Percentiles rank a stretch among this genome's conserved stretches.
phyloP scores from a whole-genome alignment of 1,284 basidiomycete genomes.

The Neonothopanus nambi region DNA sequence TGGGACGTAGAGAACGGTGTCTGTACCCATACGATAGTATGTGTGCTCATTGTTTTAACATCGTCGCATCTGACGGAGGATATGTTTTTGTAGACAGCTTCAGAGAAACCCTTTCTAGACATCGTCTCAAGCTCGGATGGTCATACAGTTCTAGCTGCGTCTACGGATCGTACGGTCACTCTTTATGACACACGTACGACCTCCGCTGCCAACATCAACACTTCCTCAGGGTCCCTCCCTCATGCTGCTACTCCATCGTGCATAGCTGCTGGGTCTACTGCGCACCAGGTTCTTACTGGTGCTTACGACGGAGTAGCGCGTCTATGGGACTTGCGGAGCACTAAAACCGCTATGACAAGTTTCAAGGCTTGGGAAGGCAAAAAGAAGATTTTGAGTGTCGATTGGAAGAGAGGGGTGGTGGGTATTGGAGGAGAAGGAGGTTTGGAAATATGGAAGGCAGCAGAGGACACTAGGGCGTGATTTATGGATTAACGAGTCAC shows the following conservation, averaged over 20 bases:
- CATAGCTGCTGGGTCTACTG: conserved; percentile 52
- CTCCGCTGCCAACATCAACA: conserved; percentile 33
- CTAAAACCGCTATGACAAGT: conserved; percentile 60
- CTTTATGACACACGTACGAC: conserved; percentile 63
- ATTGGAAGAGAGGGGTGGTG: conserved; percentile 75
- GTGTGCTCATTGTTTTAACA: conserved; percentile 27
- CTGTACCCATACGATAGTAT: conserved; percentile 65
- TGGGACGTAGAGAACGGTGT: conserved; percentile 76
- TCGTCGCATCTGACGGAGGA: not conserved
- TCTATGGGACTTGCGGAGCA: conserved; percentile 85
- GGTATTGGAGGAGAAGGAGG: conserved; percentile 85
- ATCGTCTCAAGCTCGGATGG: conserved; percentile 46
- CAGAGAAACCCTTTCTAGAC: conserved; percentile 73
- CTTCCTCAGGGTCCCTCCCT: conserved; percentile 53
- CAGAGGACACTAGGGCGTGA: conserved; percentile 24
- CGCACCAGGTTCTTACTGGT: conserved; percentile 74
- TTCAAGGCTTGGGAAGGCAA: conserved; percentile 63
- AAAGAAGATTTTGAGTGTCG: conserved; percentile 71
- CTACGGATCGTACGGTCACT: conserved; percentile 68
- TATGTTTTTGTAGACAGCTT: conserved; percentile 46
- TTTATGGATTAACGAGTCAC: not conserved
- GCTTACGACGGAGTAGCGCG: conserved; percentile 83
- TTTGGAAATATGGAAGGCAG: conserved; percentile 75
- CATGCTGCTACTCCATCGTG: conserved; percentile 79
- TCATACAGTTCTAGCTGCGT: conserved; percentile 53